Base-by-base conservation (phyloP, 108 stramenopile genomes). In the Discostella stelligeroides region DNA sequence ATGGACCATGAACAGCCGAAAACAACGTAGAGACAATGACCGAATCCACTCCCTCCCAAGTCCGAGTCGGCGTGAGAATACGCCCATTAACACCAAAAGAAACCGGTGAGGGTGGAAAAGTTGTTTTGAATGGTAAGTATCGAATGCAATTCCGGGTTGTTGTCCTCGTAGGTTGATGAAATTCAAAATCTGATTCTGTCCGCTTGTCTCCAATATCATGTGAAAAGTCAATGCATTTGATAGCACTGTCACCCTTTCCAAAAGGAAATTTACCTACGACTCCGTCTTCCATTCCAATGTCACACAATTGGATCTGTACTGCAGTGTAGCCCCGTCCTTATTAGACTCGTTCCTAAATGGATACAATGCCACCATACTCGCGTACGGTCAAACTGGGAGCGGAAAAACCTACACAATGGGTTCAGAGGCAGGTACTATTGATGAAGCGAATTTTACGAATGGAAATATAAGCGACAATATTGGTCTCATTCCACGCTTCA, bases 401-500 rank as follows among this genome's bases (percentile, higher is more conserved):
- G 86, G 86, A 0, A 87, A 87, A 47, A 87, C 86, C 1, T 84
- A 70, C 46, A 94, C 93, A 0, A 94, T 96, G 95, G 95, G 95
- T 0, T 91, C 89, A 67, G 96, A 95, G 72, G 90, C 88, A 4
- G 24, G 42, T 0, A 75, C 79, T 24, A 46, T 68, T 6, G 68
- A 86, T 45, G 82, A 81, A 49, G 69, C 60, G 10, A 65, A 69
- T 23, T 15, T 37, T 37, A 4, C 12, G 21, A 77, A 46, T 42
- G 84, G 79, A 18, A 72, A 53, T 23, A 56, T 68, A 30, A 62
- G 70, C 41, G 64, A 84, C 43, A 79, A 86, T 42, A 72, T 81
- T 17, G 95, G 95, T 25, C 77, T 96, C 68, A 93, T 95, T 61
- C 92, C 93, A 30, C 82, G 97, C 18, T 97, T 97, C 62, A 71